Percentiles rank a stretch among this genome's conserved stretches.
Evolutionary conservation across 2,329 filamentous ascomycete species (phyloP).

Genomic region (Pestalotiopsis sp.): DNA sequence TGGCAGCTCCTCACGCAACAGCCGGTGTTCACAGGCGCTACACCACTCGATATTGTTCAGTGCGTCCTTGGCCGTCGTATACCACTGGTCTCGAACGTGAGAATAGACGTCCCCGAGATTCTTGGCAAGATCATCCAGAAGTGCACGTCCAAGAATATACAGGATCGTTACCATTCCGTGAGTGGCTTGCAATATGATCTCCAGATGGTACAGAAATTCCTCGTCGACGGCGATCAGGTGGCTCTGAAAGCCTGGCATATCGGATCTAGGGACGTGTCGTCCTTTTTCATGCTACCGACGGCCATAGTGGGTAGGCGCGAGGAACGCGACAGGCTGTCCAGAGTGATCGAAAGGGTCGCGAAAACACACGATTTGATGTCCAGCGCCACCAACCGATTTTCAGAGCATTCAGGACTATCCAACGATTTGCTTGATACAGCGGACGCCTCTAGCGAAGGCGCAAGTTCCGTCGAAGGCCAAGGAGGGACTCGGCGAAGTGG

Average conservation of each 20-base stretch:
- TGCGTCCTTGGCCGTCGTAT: constrained; percentile 81
- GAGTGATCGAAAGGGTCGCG: constrained; percentile 77
- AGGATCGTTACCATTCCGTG: constrained; percentile 86
- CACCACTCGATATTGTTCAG: constrained; percentile 88
- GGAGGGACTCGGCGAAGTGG: constrained; percentile 47
- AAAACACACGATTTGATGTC: constrained; percentile 60
- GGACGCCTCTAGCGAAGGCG: constrained; percentile 62
- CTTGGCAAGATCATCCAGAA: constrained; percentile 84
- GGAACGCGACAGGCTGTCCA: constrained; percentile 72
- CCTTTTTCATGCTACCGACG: constrained; percentile 85
- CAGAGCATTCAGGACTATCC: constrained; percentile 58
- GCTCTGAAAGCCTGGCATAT: constrained; percentile 76
- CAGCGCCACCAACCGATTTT: constrained; percentile 47
- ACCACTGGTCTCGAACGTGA: constrained; percentile 73
- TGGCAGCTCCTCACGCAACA: constrained; percentile 83
- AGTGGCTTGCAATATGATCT: constrained; percentile 86
- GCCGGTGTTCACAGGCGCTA: constrained; percentile 77
- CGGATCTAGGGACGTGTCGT: constrained; percentile 84
- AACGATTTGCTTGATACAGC: constrained; percentile 50
- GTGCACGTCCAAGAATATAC: constrained; percentile 87
- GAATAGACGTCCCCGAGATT: constrained; percentile 83
- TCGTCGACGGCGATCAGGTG: constrained; percentile 74
- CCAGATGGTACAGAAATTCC: constrained; percentile 70
- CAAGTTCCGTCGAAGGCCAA: constrained; percentile 57
- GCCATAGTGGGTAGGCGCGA: constrained; percentile 78